These are phyloP conservation scores for Salvia hispanica DNA, from an alignment of 257 asterid genomes.

Conservation along the genomic window DNA sequence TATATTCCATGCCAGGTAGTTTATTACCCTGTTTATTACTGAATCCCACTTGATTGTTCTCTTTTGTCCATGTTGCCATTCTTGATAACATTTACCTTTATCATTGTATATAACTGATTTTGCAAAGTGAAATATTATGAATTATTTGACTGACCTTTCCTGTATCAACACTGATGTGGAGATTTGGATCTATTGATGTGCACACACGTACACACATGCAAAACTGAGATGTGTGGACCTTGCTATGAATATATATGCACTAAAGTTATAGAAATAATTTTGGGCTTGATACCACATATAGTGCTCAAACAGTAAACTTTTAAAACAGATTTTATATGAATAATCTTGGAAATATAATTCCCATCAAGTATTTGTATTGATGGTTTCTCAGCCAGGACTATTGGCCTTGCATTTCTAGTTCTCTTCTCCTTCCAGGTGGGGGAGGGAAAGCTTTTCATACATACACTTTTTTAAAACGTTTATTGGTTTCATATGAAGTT, in stretches of 20 bases:
- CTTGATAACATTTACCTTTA: slow-evolving; percentile 15
- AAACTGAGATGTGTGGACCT: background rate
- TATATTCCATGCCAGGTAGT: slow-evolving; percentile 90
- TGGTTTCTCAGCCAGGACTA: background rate
- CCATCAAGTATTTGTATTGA: background rate
- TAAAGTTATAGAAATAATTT: slow-evolving; percentile 12
- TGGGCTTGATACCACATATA: background rate
- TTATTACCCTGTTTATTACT: slow-evolving; percentile 21
- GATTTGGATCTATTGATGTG: slow-evolving; percentile 1
- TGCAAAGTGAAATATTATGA: slow-evolving; percentile 11
- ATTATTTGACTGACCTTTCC: background rate
- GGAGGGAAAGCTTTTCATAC: background rate
- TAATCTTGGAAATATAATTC: slow-evolving; percentile 11
- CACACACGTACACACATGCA: background rate
- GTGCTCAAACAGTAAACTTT: background rate
- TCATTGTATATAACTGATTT: background rate
- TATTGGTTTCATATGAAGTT: background rate
- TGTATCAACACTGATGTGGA: slow-evolving; percentile 12
- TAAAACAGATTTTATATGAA: background rate
- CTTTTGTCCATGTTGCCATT: background rate
- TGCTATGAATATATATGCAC: background rate
- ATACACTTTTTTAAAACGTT: background rate
- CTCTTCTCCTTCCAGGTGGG: slow-evolving; percentile 12
- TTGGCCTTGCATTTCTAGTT: slow-evolving; percentile 12
- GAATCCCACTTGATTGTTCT: slow-evolving; percentile 4